phyloP scores from a whole-genome alignment of 352 stramenopile genomes.

The Pythium rhizo-oryzae region DNA sequence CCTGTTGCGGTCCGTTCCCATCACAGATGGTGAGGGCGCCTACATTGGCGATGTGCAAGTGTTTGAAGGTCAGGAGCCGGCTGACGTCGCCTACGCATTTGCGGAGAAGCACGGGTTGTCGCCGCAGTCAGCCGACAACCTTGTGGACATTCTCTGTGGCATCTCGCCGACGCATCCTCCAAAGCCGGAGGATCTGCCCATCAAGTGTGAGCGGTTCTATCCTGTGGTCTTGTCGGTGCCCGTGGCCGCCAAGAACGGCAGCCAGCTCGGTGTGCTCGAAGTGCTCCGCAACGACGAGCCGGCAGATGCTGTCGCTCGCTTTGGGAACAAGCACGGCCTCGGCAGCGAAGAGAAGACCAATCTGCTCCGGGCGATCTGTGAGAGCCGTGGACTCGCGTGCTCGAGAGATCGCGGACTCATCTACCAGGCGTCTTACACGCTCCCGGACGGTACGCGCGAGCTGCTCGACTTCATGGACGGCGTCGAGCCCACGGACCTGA shows the following conservation, averaged over 20 bases:
- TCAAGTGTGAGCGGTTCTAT: conserved; percentile 61
- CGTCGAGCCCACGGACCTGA: conserved; percentile 71
- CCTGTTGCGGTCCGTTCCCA: conserved; percentile 47
- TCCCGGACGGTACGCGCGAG: conserved; percentile 49
- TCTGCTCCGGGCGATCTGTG: conserved; percentile 54
- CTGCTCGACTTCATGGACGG: conserved; percentile 73
- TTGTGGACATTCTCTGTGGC: conserved; percentile 62
- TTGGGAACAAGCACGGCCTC: conserved; percentile 74
- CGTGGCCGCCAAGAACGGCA: conserved; percentile 61
- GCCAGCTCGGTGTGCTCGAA: conserved; percentile 61
- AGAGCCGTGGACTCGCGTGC: conserved; percentile 54
- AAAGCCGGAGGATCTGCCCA: conserved; percentile 14
- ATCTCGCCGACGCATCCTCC: conserved; percentile 23
- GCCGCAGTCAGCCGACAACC: conserved; percentile 32
- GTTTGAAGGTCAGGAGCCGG: conserved; percentile 74
- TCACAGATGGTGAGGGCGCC: conserved; percentile 36
- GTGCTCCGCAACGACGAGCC: conserved; percentile 68
- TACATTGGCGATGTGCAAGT: conserved; percentile 53
- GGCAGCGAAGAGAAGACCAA: conserved; percentile 56
- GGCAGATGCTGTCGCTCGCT: conserved; percentile 70
- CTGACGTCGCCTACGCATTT: conserved; percentile 73
- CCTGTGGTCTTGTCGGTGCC: conserved; percentile 64
- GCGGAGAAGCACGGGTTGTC: conserved; percentile 53
- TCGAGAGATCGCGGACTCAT: conserved; percentile 59
- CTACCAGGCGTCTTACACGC: conserved; percentile 63